Evolutionary conservation across 2,329 filamentous ascomycete species (phyloP).

Genomic region (Colletotrichum destructivum): DNA sequence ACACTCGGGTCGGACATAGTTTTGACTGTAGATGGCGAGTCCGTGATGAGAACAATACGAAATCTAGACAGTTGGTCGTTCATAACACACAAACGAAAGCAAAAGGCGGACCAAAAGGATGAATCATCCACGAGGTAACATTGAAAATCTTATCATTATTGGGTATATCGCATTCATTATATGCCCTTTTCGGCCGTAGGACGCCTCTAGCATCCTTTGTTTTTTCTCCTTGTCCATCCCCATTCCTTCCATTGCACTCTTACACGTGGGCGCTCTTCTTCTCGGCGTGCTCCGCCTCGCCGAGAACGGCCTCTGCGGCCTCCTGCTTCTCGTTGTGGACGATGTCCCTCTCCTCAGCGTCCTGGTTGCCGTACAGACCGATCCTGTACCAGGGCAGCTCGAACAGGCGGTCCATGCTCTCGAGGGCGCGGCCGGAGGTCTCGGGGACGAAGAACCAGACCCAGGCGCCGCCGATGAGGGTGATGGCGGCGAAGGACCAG

Average conservation of each 20-base stretch:
- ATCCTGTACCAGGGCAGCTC: conserved; percentile 82
- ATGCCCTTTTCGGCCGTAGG: conserved; percentile 15
- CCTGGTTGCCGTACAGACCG: conserved; percentile 69
- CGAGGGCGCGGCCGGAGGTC: conserved; percentile 75
- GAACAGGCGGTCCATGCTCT: conserved; percentile 82
- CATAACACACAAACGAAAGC: background rate
- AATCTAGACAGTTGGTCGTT: no score
- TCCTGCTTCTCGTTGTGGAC: conserved; percentile 62
- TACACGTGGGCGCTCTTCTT: conserved; percentile 41
- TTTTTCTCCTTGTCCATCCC: no score
- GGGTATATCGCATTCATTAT: conserved; percentile 41
- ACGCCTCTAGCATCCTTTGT: background rate
- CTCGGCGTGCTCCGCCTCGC: conserved; percentile 55
- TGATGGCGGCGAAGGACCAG: conserved; percentile 81
- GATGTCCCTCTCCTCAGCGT: conserved; percentile 64
- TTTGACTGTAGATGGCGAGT: no score
- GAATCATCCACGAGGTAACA: background rate
- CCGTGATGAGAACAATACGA: no score
- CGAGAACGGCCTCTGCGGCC: conserved; percentile 51
- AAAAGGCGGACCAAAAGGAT: no score
- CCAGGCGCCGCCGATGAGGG: conserved; percentile 77
- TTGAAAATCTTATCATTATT: conserved; percentile 30
- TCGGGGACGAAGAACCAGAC: conserved; percentile 82
- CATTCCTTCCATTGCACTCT: no score
- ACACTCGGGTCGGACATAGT: no score